Percentiles rank a stretch among this genome's conserved stretches.
Evolutionary conservation across 192 early-diverging fungal species (phyloP).

Genomic region (Umbelopsis sp.): DNA sequence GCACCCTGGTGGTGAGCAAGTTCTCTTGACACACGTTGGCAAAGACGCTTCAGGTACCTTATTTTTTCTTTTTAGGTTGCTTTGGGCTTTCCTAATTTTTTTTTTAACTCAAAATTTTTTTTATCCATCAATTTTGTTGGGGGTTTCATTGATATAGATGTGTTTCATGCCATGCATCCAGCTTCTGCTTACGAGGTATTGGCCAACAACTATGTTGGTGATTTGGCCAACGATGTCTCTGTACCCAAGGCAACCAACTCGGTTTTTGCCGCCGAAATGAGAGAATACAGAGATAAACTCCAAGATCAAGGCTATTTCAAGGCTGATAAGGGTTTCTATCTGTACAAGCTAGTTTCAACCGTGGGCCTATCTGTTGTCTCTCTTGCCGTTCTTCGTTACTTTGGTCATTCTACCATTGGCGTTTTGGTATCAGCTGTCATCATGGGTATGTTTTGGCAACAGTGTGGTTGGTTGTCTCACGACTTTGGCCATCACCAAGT

Average conservation of each 20-base stretch:
- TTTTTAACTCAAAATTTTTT: neutral
- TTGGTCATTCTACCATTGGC: slow-evolving; percentile 56
- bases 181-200: slow-evolving; percentile 64
- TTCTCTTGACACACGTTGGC: slow-evolving; percentile 75
- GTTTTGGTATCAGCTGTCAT: slow-evolving; percentile 58
- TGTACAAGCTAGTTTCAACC: slow-evolving; percentile 60
- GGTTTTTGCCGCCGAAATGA: slow-evolving; percentile 63
- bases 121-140: slow-evolving; percentile 4
- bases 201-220: slow-evolving; percentile 77
- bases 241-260: slow-evolving; percentile 30
- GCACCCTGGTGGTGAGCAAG: slow-evolving; percentile 76
- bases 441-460: slow-evolving; percentile 80
- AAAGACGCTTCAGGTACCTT: slow-evolving; percentile 67
- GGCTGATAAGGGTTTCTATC: slow-evolving; percentile 72
- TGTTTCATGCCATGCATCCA: slow-evolving; percentile 80
- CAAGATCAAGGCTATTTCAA: slow-evolving; percentile 61
- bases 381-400: slow-evolving; percentile 50
- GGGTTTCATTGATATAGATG: slow-evolving; percentile 44
- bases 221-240: slow-evolving; percentile 44
- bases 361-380: slow-evolving; percentile 53
- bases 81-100: neutral
- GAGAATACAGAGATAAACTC: slow-evolving; percentile 58
- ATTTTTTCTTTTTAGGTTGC: neutral
- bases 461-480: slow-evolving; percentile 84
- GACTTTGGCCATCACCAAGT: slow-evolving; percentile 84